These are phyloP conservation scores for Calocybe gangraenosa DNA, from an alignment of 768 basidiomycete species.

Conservation along the genomic window DNA sequence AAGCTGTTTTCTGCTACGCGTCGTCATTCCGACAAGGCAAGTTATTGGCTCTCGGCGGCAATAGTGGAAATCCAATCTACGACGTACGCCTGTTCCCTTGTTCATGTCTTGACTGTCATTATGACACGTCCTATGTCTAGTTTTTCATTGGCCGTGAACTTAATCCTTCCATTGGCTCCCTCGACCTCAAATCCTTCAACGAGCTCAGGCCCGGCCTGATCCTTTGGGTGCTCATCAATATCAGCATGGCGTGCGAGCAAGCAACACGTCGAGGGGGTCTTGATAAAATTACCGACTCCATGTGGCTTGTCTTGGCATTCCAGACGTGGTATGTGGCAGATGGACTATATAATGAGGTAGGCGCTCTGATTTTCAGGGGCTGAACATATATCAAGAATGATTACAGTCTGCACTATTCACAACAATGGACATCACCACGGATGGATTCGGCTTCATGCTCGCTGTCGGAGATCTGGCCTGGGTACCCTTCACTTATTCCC, in stretches of 20 bases:
- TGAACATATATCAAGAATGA: neutral
- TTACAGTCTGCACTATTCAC: constrained; percentile 80
- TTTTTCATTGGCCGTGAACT: constrained; percentile 94
- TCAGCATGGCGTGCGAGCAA: constrained; percentile 90
- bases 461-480: constrained; percentile 87
- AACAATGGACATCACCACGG: constrained; percentile 96
- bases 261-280: constrained; percentile 74
- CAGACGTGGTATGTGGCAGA: constrained; percentile 87
- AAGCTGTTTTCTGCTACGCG: constrained; percentile 68
- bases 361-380: constrained; percentile 4
- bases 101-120: constrained; percentile 3
- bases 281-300: constrained; percentile 73
- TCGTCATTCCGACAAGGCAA: constrained; percentile 65
- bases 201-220: constrained; percentile 90
- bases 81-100: constrained; percentile 60
- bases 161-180: constrained; percentile 81
- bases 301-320: constrained; percentile 86
- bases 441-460: constrained; percentile 99
- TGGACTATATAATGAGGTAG: constrained; percentile 85
- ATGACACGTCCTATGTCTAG: constrained; percentile 30
- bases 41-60: constrained; percentile 89
- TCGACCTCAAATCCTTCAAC: constrained; percentile 66
- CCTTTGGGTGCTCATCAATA: constrained; percentile 86
- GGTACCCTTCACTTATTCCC: constrained; percentile 92
- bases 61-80: constrained; percentile 82